These are phyloP conservation scores for Puccinia coronata DNA, from an alignment of 1,284 basidiomycete species.

Conservation along the genomic window DNA sequence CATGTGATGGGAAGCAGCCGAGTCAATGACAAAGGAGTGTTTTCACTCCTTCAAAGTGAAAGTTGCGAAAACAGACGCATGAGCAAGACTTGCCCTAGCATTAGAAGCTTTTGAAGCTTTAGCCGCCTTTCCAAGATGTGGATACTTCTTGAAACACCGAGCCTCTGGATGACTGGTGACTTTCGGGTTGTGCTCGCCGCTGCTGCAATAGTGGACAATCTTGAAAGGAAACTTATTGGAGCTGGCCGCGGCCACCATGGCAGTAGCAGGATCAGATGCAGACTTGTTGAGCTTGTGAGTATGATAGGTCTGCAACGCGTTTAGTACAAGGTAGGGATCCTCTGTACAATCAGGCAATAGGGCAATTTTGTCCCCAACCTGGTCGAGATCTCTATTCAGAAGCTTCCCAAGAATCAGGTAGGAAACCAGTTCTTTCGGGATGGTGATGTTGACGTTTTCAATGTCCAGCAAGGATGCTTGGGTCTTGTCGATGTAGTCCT, in stretches of 20 bases:
- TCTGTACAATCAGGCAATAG: not conserved
- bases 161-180: not conserved
- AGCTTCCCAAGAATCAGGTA: not conserved
- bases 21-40: not conserved
- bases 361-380: not conserved
- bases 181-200: not conserved
- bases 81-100: not conserved
- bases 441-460: not conserved
- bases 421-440: not conserved
- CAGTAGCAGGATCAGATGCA: too few species aligned
- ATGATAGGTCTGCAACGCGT: not conserved
- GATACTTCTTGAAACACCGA: not conserved
- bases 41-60: not conserved
- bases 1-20: not conserved
- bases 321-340: not conserved
- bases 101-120: too few species aligned
- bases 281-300: not conserved
- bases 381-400: not conserved
- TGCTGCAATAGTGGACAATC: not conserved
- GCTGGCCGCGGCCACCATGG: not conserved
- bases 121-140: not conserved
- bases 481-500: not conserved
- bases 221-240: not conserved
- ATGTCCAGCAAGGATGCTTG: not conserved
- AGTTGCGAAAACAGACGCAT: not conserved